These are phyloP conservation scores for Trametopsis cervina DNA, from an alignment of 768 basidiomycete genomes.

Conservation along the genomic window DNA sequence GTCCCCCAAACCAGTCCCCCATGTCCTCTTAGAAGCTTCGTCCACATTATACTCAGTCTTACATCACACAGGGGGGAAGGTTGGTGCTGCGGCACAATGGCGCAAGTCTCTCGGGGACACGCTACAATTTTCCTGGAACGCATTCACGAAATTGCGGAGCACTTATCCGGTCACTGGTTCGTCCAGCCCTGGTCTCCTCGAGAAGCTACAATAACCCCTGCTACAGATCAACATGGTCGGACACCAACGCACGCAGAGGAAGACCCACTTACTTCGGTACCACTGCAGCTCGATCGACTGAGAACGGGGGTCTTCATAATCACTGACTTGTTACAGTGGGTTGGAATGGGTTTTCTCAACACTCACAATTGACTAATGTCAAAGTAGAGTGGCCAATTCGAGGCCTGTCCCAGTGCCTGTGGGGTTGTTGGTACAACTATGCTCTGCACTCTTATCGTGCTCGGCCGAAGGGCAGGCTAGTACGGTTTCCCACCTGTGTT, in stretches of 20 bases:
- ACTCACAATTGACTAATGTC: no score
- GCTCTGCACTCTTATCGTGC: slow-evolving; percentile 38
- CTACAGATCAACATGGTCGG: no score
- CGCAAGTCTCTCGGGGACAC: slow-evolving; percentile 69
- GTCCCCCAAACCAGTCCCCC: slow-evolving; percentile 34
- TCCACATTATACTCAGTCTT: slow-evolving; percentile 55
- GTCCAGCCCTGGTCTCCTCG: no score
- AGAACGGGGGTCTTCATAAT: slow-evolving; percentile 46
- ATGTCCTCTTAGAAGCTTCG: slow-evolving; percentile 36
- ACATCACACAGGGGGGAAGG: slow-evolving; percentile 73
- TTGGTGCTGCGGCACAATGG: slow-evolving; percentile 67
- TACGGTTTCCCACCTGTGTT: slow-evolving; percentile 13
- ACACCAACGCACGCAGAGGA: no score
- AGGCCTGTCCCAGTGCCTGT: slow-evolving; percentile 66
- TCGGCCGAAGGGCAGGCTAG: slow-evolving; percentile 43
- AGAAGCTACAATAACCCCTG: no score
- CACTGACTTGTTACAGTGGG: no score
- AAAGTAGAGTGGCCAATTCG: slow-evolving; percentile 40
- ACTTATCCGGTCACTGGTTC: slow-evolving; percentile 48
- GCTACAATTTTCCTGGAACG: slow-evolving; percentile 56
- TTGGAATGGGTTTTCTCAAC: no score
- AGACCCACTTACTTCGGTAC: slow-evolving; percentile 43
- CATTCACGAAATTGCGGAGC: slow-evolving; percentile 50
- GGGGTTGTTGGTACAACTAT: slow-evolving; percentile 52
- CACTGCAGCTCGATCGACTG: slow-evolving; percentile 57